Evolutionary conservation across 148 eudicot species (phyloP), one percentile per base, ranked within the genome.

Genomic region (Chenopodium suecicum): DNA sequence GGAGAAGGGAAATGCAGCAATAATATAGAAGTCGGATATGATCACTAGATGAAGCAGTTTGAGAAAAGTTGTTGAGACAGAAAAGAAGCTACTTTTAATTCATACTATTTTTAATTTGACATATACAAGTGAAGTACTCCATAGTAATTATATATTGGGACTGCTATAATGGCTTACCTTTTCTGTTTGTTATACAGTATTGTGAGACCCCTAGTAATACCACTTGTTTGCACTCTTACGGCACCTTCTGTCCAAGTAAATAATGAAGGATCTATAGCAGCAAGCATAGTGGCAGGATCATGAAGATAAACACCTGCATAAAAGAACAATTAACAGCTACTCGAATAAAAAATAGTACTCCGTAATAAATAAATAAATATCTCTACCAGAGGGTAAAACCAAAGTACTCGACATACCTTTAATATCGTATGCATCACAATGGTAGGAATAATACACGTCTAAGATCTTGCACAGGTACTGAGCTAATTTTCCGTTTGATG

Each of bases 221-320:
- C 99, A 31, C 58, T 83, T 37, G 90, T 92, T 82, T 94, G 99
- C 78, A 96, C 98, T 84, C 98, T 90, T 29, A 94, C 92, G 47
- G 80, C 91, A 66, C 99, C 99, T 86, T 96, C 95, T 48, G 86
- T 86, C 77, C 85, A 96, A 58, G 99, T 96, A 74, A 96, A 62
- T 52, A 96, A 83, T 58, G 99, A 94, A 72, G 99, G 98, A 82
- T 93, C 82, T 78, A 94, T 89, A 78, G 99, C 99, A 84, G 92
- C 98, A 75, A 96, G 88, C 80, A 94, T 67, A 71, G 97, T 82
- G 9, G 97, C 86, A 67, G 98, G 99, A 87, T 96, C 99, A 54
- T 96, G 99, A 82, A 96, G 95, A 80, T 94, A 96, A 73, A 92
- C 97, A 78, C 95, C 98, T 96, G 88, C 87, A 87, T 70, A 68